Base-by-base conservation (phyloP, 306 rosid genomes). In the Cucurbita maxima region DNA sequence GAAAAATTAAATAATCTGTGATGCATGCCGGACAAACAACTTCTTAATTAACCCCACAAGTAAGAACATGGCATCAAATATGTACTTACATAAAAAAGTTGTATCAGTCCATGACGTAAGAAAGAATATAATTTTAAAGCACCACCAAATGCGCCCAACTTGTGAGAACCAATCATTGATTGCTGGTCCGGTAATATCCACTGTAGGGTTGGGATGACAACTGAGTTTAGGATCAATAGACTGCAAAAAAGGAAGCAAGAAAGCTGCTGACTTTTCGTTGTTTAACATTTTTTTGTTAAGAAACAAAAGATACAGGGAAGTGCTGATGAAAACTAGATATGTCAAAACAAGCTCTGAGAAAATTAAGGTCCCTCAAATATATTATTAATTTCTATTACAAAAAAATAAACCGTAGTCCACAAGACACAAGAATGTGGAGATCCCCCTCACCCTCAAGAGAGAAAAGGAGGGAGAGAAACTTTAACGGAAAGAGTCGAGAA, bases 101-200 rank as follows among this genome's bases (percentile, higher is more conserved):
- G 88, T 76, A 87, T 37, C 74, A 94, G 89, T 71, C 85, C 83
- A 68, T 54, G 72, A 64, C 89, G 96, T 41, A 89, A 81, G 90
- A 84, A 67, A 76, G 92, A 87, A 80, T 89, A 89, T 78, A 93
- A 84, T 79, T 80, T 80, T 61, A 83, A 80, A 76, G 75, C 75
- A 78, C 83, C 81, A 52, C 72, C 84, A 78, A 84, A 77, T 43
- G 79, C 74, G 74, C 91, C 84, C 15, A 67, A 15, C 47, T 79
- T 41, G 76, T 79, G 90, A 80, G 96, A 84, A 80, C 61, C 77
- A 64, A 79, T 25, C 72, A 72, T 80, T 6, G 84, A 72, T 78
- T 88, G 83, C 34, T 73, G 86, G 80, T 82, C 92, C 41, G 98
- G 97, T 81, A 94, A 80, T 74, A 94, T 87, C 96, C 92, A 82